Percentiles rank a stretch among this genome's conserved stretches.
phyloP scores from a whole-genome alignment of 2,329 filamentous ascomycete species.

The Aphanoascus verrucosus region DNA sequence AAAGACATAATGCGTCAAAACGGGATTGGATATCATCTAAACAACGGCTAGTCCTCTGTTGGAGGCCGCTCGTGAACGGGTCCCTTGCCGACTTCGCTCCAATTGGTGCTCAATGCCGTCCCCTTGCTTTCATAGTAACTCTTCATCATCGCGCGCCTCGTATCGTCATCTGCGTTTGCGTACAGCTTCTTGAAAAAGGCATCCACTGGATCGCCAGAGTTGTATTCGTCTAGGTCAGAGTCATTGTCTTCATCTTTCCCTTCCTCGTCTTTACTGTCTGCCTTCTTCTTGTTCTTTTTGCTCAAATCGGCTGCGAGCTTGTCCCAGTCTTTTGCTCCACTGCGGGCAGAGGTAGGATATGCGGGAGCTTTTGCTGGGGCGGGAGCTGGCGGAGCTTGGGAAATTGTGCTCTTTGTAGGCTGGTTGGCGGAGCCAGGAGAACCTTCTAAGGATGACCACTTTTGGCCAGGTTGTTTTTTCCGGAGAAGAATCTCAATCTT shows the following conservation, averaged over 20 bases:
- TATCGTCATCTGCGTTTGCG: slow-evolving; percentile 63
- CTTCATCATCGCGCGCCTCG: slow-evolving; percentile 92
- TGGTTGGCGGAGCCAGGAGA: background rate
- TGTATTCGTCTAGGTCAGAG: slow-evolving; percentile 41
- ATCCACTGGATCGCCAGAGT: slow-evolving; percentile 55
- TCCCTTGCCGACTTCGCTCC: slow-evolving; percentile 64
- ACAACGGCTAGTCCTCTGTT: slow-evolving; percentile 10
- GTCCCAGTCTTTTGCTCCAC: slow-evolving; percentile 87
- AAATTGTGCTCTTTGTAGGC: slow-evolving; percentile 15
- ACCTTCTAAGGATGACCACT: slow-evolving; percentile 55
- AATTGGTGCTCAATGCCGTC: slow-evolving; percentile 84
- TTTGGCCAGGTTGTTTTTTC: slow-evolving; percentile 55
- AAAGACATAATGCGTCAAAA: background rate
- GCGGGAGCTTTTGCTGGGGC: slow-evolving; percentile 39
- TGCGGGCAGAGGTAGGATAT: slow-evolving; percentile 79
- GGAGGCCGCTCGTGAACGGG: slow-evolving; percentile 47
- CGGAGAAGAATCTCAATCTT: slow-evolving; percentile 69
- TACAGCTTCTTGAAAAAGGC: slow-evolving; percentile 87
- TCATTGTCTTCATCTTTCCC: slow-evolving; percentile 40
- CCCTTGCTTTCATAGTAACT: slow-evolving; percentile 90
- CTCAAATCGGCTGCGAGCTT: slow-evolving; percentile 50
- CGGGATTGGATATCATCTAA: background rate
- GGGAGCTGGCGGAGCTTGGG: slow-evolving; percentile 13
- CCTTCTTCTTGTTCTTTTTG: slow-evolving; percentile 20
- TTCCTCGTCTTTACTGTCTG: slow-evolving; percentile 26